Conservation (phyloP, 345 rosid species). For the Tarenaya hassleriana region DNA sequence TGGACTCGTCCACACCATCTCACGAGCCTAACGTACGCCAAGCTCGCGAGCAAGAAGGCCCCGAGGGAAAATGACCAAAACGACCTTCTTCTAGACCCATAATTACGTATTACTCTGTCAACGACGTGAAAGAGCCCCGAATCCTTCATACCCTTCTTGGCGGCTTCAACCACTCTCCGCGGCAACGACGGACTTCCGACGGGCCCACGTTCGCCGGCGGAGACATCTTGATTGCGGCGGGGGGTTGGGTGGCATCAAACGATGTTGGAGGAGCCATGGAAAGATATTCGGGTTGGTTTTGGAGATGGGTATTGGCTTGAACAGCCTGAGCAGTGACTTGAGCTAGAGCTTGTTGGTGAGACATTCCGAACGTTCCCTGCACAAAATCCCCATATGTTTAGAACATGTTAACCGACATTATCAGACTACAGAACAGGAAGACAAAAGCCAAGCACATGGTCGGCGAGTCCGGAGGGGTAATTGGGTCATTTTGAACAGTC, state of each 20-base stretch:
- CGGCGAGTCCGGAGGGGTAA: slow-evolving; percentile 19
- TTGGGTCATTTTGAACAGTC: background rate
- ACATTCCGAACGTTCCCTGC: slow-evolving; percentile 69
- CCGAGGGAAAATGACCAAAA: slow-evolving; percentile 20
- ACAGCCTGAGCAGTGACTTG: slow-evolving; percentile 82
- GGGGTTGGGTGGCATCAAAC: no score
- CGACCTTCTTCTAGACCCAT: slow-evolving; percentile 13
- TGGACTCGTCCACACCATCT: slow-evolving; percentile 29
- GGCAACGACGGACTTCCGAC: slow-evolving; percentile 8
- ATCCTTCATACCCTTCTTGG: slow-evolving; percentile 12
- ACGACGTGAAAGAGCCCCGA: background rate
- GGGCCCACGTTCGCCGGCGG: no score
- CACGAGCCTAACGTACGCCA: slow-evolving; percentile 21
- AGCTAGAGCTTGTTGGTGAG: slow-evolving; percentile 77
- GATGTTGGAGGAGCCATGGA: slow-evolving; percentile 34
- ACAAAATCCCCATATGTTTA: slow-evolving; percentile 13
- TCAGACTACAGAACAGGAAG: background rate
- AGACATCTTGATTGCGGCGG: slow-evolving; percentile 10
- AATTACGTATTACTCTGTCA: slow-evolving; percentile 3
- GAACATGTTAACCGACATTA: background rate
- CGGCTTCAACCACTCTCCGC: slow-evolving; percentile 17
- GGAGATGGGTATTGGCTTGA: slow-evolving; percentile 36
- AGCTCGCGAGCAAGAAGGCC: slow-evolving; percentile 16
- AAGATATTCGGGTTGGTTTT: slow-evolving; percentile 29
- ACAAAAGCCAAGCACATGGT: no score